Evolutionary conservation across 179 eudicot species (phyloP).

Genomic region (Carnegiea gigantea): DNA sequence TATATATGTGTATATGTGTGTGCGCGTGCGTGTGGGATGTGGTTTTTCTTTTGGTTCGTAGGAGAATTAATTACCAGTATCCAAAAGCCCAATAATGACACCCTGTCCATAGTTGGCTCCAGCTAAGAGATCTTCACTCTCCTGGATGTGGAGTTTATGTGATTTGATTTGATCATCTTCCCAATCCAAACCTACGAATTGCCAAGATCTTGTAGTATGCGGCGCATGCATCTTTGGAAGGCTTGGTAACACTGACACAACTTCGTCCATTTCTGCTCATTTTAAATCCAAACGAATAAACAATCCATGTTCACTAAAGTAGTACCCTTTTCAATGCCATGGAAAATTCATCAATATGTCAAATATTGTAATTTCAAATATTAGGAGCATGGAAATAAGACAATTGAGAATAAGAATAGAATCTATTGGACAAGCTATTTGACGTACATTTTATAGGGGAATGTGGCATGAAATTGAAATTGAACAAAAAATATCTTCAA

Average conservation of each 20-base stretch:
- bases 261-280: slow-evolving; percentile 53
- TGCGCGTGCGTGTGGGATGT: too few relatives aligned
- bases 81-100: slow-evolving; percentile 59
- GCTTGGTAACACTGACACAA: slow-evolving; percentile 53
- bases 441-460: too few relatives aligned
- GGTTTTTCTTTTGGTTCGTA: too few relatives aligned
- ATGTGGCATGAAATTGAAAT: too few relatives aligned
- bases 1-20: too few relatives aligned
- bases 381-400: background rate
- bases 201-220: slow-evolving; percentile 93
- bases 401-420: background rate
- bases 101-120: slow-evolving; percentile 58
- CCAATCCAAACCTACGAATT: slow-evolving; percentile 48
- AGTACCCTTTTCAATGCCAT: background rate
- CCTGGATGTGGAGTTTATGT: slow-evolving; percentile 12
- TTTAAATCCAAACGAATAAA: background rate
- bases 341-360: background rate
- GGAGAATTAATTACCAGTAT: slow-evolving; percentile 42
- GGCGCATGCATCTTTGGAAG: slow-evolving; percentile 47
- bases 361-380: too few relatives aligned
- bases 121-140: slow-evolving; percentile 37
- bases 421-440: too few relatives aligned
- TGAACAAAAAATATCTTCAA: too few relatives aligned
- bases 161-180: slow-evolving; percentile 32
- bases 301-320: background rate